phyloP scores from a whole-genome alignment of 108 stramenopile genomes.

The Fragilaria crotonensis region DNA sequence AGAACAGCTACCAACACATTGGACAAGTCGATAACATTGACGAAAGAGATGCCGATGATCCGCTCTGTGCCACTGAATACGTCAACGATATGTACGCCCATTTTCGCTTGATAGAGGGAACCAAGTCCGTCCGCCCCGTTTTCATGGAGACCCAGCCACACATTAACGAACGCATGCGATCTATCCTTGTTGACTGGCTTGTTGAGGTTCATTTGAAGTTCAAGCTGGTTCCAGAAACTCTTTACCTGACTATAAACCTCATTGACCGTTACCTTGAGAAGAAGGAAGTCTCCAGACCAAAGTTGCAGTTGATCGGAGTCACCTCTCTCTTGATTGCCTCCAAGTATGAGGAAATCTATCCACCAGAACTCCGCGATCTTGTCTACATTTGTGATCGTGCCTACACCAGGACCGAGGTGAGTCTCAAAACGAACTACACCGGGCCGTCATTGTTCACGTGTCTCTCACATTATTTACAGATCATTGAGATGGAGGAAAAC shows the following conservation, averaged over 20 bases:
- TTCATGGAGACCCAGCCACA: constrained; percentile 56
- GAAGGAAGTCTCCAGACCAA: constrained; percentile 69
- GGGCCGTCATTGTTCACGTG: background rate
- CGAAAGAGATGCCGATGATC: constrained; percentile 88
- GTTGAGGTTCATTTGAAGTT: constrained; percentile 94
- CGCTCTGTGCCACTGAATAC: constrained; percentile 90
- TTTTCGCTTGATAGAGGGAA: constrained; percentile 77
- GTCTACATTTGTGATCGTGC: constrained; percentile 95
- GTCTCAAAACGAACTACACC: background rate
- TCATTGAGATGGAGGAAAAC: constrained; percentile 90
- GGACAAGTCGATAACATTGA: constrained; percentile 90
- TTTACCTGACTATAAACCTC: constrained; percentile 82
- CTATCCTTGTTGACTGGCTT: constrained; percentile 94
- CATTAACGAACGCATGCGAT: constrained; percentile 90
- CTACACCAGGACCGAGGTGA: constrained; percentile 41
- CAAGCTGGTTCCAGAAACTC: constrained; percentile 82
- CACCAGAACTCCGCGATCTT: constrained; percentile 95
- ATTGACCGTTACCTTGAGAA: constrained; percentile 82
- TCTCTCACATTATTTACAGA: constrained; percentile 57
- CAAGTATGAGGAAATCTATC: constrained; percentile 99
- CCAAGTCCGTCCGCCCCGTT: constrained; percentile 66
- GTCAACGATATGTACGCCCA: constrained; percentile 94
- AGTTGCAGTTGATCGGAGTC: constrained; percentile 96
- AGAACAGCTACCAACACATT: constrained; percentile 58
- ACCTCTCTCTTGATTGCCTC: constrained; percentile 94